Evolutionary conservation across 2,329 filamentous ascomycete genomes (phyloP).

Genomic region (Drechslerella coelobrocha): DNA sequence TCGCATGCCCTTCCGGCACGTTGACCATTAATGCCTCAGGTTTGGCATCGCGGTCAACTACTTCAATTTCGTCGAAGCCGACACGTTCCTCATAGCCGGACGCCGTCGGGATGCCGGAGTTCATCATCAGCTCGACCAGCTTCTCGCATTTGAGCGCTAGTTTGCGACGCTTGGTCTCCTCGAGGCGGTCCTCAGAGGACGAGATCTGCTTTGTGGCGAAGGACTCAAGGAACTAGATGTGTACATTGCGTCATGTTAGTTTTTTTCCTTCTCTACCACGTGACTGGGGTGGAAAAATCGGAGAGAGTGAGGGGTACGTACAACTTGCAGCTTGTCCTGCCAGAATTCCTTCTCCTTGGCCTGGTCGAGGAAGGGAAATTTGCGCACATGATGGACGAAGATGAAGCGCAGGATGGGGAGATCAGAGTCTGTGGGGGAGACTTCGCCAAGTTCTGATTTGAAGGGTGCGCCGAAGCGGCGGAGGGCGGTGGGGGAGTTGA

Average conservation of each 20-base stretch:
- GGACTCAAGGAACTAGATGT: constrained; percentile 84
- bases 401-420: constrained; percentile 93
- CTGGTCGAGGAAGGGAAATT: constrained; percentile 97
- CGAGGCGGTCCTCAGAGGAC: constrained; percentile 90
- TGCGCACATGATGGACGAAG: constrained; percentile 96
- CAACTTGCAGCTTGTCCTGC: constrained; percentile 96
- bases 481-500: constrained; percentile 92
- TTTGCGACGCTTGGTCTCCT: constrained; percentile 94
- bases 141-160: constrained; percentile 92
- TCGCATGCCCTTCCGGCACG: constrained; percentile 85
- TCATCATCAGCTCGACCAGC: constrained; percentile 98
- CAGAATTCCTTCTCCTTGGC: constrained; percentile 98
- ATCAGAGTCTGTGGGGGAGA: constrained; percentile 90
- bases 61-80: constrained; percentile 93
- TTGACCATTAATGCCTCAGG: constrained; percentile 87
- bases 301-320: constrained; percentile 58
- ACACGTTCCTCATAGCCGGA: constrained; percentile 98
- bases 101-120: constrained; percentile 91
- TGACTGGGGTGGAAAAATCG: constrained; percentile 9
- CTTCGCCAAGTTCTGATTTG: constrained; percentile 87
- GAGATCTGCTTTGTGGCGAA: constrained; percentile 98
- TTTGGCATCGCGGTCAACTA: constrained; percentile 90
- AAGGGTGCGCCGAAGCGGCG: constrained; percentile 96
- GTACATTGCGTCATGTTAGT: constrained; percentile 18
- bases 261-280: constrained; percentile 6